These are phyloP conservation scores for Fusarium abutilonis DNA, from an alignment of 2,329 filamentous ascomycete species.

Conservation along the genomic window DNA sequence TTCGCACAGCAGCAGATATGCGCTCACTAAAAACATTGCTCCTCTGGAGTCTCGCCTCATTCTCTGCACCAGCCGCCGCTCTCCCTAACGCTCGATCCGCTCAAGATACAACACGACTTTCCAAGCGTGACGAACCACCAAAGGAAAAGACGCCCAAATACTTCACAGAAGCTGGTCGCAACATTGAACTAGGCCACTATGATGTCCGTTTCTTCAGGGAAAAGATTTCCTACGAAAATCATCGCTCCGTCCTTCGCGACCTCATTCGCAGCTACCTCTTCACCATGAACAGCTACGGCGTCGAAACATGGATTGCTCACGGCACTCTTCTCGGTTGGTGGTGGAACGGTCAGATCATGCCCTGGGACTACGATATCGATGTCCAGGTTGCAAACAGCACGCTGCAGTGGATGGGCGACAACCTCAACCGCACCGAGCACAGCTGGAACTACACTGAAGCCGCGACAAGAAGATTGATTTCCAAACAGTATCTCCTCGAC, in stretches of 20 bases:
- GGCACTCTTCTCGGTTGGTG: conserved; percentile 88
- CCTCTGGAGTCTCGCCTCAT: conserved; percentile 41
- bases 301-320: conserved; percentile 89
- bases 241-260: conserved; percentile 71
- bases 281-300: conserved; percentile 68
- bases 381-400: conserved; percentile 78
- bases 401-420: conserved; percentile 69
- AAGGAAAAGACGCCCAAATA: conserved; percentile 61
- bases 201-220: conserved; percentile 74
- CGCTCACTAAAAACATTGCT: conserved; percentile 40
- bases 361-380: conserved; percentile 87
- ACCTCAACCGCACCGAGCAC: conserved; percentile 75
- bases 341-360: conserved; percentile 83
- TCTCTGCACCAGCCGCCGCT: conserved; percentile 27
- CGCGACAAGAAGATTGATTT: conserved; percentile 53
- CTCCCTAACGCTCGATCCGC: conserved; percentile 18
- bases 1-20: conserved; percentile 23
- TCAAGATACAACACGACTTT: neutral
- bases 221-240: conserved; percentile 71
- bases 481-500: conserved; percentile 74
- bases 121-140: conserved; percentile 13
- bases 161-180: conserved; percentile 71
- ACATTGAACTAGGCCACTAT: conserved; percentile 74
- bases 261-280: conserved; percentile 79
- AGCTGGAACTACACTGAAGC: conserved; percentile 60